Evolutionary conservation across 192 early-diverging fungal genomes (phyloP).

Genomic region (Bifiguratus adelaidae): DNA sequence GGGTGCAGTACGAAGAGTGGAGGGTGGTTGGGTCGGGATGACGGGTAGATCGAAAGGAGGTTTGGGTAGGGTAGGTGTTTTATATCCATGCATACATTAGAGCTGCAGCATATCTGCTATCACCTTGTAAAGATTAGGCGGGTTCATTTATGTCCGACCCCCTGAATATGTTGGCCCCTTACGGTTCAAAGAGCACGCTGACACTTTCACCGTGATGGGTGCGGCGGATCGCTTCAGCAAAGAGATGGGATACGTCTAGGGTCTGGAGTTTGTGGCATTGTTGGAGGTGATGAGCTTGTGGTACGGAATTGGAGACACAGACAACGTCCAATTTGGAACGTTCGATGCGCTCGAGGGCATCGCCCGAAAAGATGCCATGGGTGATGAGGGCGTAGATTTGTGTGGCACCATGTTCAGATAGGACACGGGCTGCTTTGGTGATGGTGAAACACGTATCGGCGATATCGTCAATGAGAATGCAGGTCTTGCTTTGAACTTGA

Average conservation of each 20-base stretch:
- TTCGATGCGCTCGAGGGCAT: constrained; percentile 74
- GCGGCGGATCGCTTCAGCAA: constrained; percentile 91
- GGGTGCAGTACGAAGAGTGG: too few species aligned
- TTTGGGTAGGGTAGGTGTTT: too few species aligned
- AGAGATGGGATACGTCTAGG: constrained; percentile 75
- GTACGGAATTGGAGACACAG: constrained; percentile 90
- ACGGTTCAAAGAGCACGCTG: constrained; percentile 72
- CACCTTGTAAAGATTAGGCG: too few species aligned
- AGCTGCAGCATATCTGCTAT: too few species aligned
- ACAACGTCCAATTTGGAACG: constrained; percentile 69
- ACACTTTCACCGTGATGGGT: constrained; percentile 95
- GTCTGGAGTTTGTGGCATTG: constrained; percentile 71
- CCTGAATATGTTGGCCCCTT: too few species aligned
- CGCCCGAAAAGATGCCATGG: constrained; percentile 83
- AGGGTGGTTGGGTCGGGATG: too few species aligned
- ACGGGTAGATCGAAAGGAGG: too few species aligned
- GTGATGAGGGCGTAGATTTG: constrained; percentile 91
- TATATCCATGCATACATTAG: too few species aligned
- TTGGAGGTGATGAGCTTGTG: constrained; percentile 77
- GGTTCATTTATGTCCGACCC: too few species aligned
- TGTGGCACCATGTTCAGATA: constrained; percentile 77
- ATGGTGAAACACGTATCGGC: constrained; percentile 91
- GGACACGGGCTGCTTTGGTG: constrained; percentile 75
- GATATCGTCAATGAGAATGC: constrained; percentile 93
- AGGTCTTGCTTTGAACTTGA: constrained; percentile 73